Percentiles rank a stretch among this genome's conserved stretches.
Conservation (phyloP, 768 basidiomycete species). For the Udeniomyces megalosporus region DNA sequence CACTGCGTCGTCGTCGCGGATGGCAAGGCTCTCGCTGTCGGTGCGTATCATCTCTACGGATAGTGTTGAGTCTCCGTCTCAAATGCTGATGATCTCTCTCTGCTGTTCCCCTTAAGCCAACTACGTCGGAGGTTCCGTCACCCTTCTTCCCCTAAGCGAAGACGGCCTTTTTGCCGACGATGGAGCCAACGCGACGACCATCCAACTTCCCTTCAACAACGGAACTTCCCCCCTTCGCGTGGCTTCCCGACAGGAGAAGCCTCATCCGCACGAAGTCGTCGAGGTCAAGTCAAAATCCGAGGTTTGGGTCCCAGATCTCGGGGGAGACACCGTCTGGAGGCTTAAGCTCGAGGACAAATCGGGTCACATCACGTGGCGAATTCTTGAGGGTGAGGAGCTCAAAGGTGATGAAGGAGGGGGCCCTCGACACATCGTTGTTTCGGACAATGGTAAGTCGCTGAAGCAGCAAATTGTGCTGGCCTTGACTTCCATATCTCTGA, state of each 20-base stretch:
- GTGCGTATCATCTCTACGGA: background rate
- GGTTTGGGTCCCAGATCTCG: conserved; percentile 15
- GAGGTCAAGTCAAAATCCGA: background rate
- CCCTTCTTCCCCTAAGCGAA: conserved; percentile 5
- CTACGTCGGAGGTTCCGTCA: background rate
- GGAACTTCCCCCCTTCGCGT: conserved; percentile 1
- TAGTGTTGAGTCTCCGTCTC: background rate
- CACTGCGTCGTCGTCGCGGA: background rate
- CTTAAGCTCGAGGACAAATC: background rate
- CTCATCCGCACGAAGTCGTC: conserved; percentile 14
- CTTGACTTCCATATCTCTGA: background rate
- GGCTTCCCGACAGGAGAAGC: conserved; percentile 7
- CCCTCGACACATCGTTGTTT: conserved; percentile 9
- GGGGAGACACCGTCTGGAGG: background rate
- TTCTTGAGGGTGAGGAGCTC: background rate
- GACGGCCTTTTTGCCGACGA: conserved; percentile 5
- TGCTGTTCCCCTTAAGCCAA: background rate
- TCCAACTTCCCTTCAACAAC: conserved; percentile 4
- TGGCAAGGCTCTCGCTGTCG: background rate
- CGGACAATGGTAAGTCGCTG: conserved; percentile 3
- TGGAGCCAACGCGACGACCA: background rate
- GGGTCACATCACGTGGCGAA: background rate
- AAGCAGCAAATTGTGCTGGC: background rate
- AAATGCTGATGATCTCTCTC: background rate
- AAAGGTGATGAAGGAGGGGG: conserved; percentile 15